These are phyloP conservation scores for Clarireedia sp. DNA, from an alignment of 2,329 filamentous ascomycete species.

Conservation along the genomic window DNA sequence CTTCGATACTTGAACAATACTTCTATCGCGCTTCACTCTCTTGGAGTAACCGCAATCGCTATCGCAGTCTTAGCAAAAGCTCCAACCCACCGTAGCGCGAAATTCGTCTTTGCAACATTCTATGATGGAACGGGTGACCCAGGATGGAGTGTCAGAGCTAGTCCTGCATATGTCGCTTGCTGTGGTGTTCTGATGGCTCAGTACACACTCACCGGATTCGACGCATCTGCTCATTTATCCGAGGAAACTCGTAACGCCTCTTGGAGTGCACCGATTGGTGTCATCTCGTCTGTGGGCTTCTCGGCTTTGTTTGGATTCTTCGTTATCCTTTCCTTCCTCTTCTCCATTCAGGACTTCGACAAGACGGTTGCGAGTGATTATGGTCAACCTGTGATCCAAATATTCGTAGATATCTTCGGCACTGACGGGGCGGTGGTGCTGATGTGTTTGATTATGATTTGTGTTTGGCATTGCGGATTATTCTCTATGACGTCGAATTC, in stretches of 20 bases:
- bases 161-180: constrained; percentile 45
- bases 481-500: constrained; percentile 50
- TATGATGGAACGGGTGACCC: constrained; percentile 44
- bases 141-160: constrained; percentile 46
- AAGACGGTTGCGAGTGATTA: constrained; percentile 37
- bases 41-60: constrained; percentile 44
- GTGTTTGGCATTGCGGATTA: constrained; percentile 53
- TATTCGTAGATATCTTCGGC: constrained; percentile 49
- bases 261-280: constrained; percentile 50
- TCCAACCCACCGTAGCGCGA: constrained; percentile 45
- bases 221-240: constrained; percentile 47
- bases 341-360: constrained; percentile 51
- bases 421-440: constrained; percentile 46
- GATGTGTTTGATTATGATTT: constrained; percentile 49
- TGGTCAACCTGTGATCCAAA: constrained; percentile 49
- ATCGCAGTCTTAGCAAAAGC: constrained; percentile 50
- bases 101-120: constrained; percentile 47
- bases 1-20: constrained; percentile 49
- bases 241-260: constrained; percentile 50
- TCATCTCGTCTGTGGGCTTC: constrained; percentile 48
- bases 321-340: constrained; percentile 48
- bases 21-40: constrained; percentile 46
- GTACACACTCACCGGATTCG: constrained; percentile 47
- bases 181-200: constrained; percentile 47
- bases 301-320: constrained; percentile 52